Conservation (phyloP, 2,329 filamentous ascomycete genomes). For the Venturia aucupariae region DNA sequence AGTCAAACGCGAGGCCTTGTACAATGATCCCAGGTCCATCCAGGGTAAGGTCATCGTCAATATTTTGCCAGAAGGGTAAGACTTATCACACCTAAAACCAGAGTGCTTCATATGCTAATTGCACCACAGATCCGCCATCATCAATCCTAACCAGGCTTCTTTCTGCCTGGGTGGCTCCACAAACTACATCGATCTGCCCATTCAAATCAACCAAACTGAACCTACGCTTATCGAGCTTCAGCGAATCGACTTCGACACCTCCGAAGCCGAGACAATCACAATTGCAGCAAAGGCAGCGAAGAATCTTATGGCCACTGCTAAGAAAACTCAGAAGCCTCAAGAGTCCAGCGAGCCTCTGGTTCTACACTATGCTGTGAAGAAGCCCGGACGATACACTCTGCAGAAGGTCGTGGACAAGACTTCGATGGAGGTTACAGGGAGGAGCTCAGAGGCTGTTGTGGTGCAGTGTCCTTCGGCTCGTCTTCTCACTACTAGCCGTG, state of each 20-base stretch:
- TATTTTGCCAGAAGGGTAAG: slow-evolving; percentile 83
- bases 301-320: slow-evolving; percentile 59
- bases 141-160: slow-evolving; percentile 73
- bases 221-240: slow-evolving; percentile 84
- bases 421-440: slow-evolving; percentile 80
- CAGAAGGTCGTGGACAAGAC: slow-evolving; percentile 84
- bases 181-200: slow-evolving; percentile 59
- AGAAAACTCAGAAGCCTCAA: slow-evolving; percentile 29
- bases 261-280: slow-evolving; percentile 68
- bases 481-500: slow-evolving; percentile 54
- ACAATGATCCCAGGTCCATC: slow-evolving; percentile 89
- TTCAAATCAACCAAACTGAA: slow-evolving; percentile 87
- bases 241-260: slow-evolving; percentile 74
- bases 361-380: slow-evolving; percentile 68
- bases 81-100: slow-evolving; percentile 17
- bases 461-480: slow-evolving; percentile 75
- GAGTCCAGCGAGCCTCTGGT: slow-evolving; percentile 50
- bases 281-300: slow-evolving; percentile 67
- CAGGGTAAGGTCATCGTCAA: slow-evolving; percentile 96
- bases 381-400: slow-evolving; percentile 78
- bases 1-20: slow-evolving; percentile 77
- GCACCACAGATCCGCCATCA: slow-evolving; percentile 58
- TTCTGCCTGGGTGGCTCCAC: slow-evolving; percentile 68
- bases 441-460: slow-evolving; percentile 68
- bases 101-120: slow-evolving; percentile 12